A percentile compares a stretch with the other conserved stretches of the same genome.
Evolutionary conservation across 768 basidiomycete genomes (phyloP).

Genomic region (Nevesoporus exiguus): DNA sequence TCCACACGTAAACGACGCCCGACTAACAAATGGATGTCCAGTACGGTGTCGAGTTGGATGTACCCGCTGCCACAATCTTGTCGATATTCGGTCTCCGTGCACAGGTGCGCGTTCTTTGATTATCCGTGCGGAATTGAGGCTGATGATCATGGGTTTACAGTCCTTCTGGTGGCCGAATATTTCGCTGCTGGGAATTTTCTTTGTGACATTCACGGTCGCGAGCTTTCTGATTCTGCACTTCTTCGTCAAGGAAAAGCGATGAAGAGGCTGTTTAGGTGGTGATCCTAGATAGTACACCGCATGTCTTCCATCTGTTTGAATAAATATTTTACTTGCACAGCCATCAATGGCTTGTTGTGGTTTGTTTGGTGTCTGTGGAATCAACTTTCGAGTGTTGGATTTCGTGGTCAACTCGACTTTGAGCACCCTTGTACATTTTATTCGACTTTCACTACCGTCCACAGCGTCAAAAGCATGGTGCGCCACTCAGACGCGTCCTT

Average conservation of each 20-base stretch:
- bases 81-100: slow-evolving; percentile 91
- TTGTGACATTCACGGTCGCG: slow-evolving; percentile 68
- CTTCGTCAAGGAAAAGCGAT: slow-evolving; percentile 77
- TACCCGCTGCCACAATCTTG: slow-evolving; percentile 93
- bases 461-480: slow-evolving; percentile 24
- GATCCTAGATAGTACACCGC: background rate
- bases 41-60: slow-evolving; percentile 96
- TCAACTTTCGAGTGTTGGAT: background rate
- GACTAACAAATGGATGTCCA: slow-evolving; percentile 32
- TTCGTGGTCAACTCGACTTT: slow-evolving; percentile 4
- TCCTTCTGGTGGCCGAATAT: slow-evolving; percentile 99
- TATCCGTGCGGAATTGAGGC: background rate
- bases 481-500: slow-evolving; percentile 13
- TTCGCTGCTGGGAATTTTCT: slow-evolving; percentile 79
- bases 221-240: slow-evolving; percentile 83
- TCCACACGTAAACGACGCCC: background rate
- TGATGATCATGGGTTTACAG: slow-evolving; percentile 28
- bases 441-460: background rate
- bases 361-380: slow-evolving; percentile 24
- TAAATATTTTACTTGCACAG: too few species aligned
- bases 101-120: slow-evolving; percentile 48
- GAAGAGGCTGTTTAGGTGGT: slow-evolving; percentile 7
- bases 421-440: slow-evolving; percentile 8
- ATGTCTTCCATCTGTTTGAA: background rate
- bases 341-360: slow-evolving; percentile 8